Conservation (phyloP, 2,329 filamentous ascomycete genomes). For the Paecilomyces niveus region DNA sequence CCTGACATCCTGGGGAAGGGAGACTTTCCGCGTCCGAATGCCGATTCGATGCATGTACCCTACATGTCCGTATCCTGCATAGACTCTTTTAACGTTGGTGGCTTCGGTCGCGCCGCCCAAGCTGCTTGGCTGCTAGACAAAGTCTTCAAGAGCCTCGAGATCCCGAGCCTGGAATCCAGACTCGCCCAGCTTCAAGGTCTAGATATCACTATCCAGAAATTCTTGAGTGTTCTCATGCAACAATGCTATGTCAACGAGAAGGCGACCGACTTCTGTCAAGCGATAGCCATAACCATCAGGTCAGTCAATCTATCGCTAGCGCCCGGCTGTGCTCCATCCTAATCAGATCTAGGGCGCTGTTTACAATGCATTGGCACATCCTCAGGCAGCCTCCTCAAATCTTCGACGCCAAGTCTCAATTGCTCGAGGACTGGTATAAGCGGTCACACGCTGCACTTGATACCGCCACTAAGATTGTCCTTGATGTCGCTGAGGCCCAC, state of each 20-base stretch:
- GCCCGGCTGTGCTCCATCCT: not conserved
- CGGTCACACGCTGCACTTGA: conserved; percentile 11
- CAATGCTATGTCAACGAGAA: not conserved
- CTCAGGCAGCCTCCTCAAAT: conserved; percentile 2
- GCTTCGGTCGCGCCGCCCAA: conserved; percentile 14
- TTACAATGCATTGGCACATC: conserved; percentile 9
- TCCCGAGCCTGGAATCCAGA: conserved; percentile 4
- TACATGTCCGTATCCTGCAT: conserved; percentile 1
- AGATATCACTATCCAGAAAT: conserved; percentile 3
- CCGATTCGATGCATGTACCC: too few relatives aligned
- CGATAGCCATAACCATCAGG: conserved; percentile 9
- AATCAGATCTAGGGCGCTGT: conserved; percentile 8
- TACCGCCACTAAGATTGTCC: conserved; percentile 12
- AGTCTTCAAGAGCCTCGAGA: conserved; percentile 7
- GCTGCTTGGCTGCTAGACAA: conserved; percentile 16
- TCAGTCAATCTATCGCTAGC: not conserved
- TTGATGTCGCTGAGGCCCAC: conserved; percentile 10
- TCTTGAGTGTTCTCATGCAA: conserved; percentile 7
- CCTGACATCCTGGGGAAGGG: not conserved
- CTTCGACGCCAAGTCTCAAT: conserved; percentile 1
- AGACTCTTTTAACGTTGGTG: conserved; percentile 3
- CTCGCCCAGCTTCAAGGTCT: conserved; percentile 5
- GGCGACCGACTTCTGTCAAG: conserved; percentile 6
- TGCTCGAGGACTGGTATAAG: conserved; percentile 5
- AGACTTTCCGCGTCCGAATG: not conserved